These are phyloP conservation scores for Leishmania tropica DNA, from an alignment of 208 protist species.

Conservation along the genomic window DNA sequence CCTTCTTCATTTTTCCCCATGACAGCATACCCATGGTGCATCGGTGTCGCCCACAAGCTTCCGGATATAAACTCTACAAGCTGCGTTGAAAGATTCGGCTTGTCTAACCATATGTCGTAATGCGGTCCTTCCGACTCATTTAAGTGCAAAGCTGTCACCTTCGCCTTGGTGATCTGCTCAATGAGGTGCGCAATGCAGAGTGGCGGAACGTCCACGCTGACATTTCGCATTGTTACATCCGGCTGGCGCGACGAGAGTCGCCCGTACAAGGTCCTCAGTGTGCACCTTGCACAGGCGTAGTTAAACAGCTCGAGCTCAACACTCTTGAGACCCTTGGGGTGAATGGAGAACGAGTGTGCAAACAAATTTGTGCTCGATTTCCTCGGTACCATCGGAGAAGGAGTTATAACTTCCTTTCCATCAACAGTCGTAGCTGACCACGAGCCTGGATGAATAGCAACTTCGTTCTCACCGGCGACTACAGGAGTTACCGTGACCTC, in stretches of 20 bases:
- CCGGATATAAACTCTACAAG: constrained; percentile 39
- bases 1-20: constrained; percentile 55
- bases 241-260: constrained; percentile 59
- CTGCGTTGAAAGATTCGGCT: constrained; percentile 43
- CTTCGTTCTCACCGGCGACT: constrained; percentile 19
- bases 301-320: constrained; percentile 58
- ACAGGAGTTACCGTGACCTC: constrained; percentile 18
- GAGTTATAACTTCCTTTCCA: constrained; percentile 34
- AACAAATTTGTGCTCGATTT: constrained; percentile 47
- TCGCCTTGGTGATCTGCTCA: constrained; percentile 53
- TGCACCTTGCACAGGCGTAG: constrained; percentile 59
- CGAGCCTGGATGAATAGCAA: constrained; percentile 25
- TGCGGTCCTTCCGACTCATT: constrained; percentile 34
- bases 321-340: constrained; percentile 34
- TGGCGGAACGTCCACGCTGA: constrained; percentile 63
- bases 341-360: constrained; percentile 48
- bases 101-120: constrained; percentile 74
- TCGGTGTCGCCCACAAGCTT: constrained; percentile 66
- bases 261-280: constrained; percentile 61
- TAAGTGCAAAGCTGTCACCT: constrained; percentile 50
- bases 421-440: constrained; percentile 17
- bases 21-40: constrained; percentile 67
- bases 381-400: constrained; percentile 43
- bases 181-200: constrained; percentile 74
- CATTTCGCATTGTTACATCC: constrained; percentile 57